Base-by-base conservation (phyloP, 257 asterid species). In the Solanum chmielewskii region DNA sequence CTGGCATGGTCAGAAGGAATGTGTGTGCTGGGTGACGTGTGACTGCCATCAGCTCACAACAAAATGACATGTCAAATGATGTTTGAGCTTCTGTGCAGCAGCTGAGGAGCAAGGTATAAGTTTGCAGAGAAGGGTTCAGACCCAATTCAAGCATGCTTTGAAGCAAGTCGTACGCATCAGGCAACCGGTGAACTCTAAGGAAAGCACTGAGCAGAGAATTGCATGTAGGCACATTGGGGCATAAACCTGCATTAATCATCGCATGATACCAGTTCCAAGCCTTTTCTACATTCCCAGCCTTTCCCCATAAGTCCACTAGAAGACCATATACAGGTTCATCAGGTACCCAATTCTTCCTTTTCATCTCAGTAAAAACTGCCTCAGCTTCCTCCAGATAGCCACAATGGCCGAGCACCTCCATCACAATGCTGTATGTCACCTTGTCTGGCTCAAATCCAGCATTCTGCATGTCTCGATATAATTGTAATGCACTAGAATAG, bases 351-450 rank as follows among this genome's bases (percentile, higher is more conserved):
- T 95, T 94, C 90, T 93, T 97, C 42, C 95, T 88, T 88, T 92
- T 94, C 99, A 97, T 94, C 92, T 97, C 99, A 0, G 88, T 86
- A 86, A 97, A 97, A 84, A 97, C 91, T 7, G 94, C 97, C 94
- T 97, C 99, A 1, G 97, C 97, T 92, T 97, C 99, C 21, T 95
- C 98, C 49, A 95, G 91, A 89, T 91, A 93, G 74, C 99, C 99
- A 88, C 96, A 95, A 78, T 97, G 99, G 75, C 99, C 99, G 76
- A 97, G 96, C 87, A 94, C 99, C 90, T 97, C 99, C 99, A 97
- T 97, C 23, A 97, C 94, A 70, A 96, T 95, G 91, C 97, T 94
- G 92, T 95, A 97, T 14, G 99, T 95, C 89, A 97, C 99, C 88
- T 94, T 97, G 86, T 97, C 99, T 1, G 99, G 99, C 89, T 93